Percentiles rank a stretch among this genome's conserved stretches.
These are phyloP conservation scores for Plasmodium vivax DNA, from an alignment of 169 alveolate genomes.

Conservation along the genomic window DNA sequence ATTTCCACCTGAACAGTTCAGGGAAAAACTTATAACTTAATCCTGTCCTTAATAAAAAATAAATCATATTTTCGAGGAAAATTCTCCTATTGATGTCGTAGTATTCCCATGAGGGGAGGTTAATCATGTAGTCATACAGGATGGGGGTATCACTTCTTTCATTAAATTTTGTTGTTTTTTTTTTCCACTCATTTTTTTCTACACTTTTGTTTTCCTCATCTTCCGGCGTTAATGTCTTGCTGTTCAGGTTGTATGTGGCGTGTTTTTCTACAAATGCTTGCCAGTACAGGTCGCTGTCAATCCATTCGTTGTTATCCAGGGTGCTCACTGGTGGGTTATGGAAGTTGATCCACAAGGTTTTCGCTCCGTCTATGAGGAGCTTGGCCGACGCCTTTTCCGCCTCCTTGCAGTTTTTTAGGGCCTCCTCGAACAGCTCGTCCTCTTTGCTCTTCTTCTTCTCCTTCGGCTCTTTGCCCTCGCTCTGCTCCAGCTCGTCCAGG, in stretches of 20 bases:
- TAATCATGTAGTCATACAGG: conserved; percentile 85
- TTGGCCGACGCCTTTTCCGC: conserved; percentile 82
- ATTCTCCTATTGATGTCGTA: conserved; percentile 88
- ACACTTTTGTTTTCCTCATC: conserved; percentile 64
- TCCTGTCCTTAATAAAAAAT: conserved; percentile 87
- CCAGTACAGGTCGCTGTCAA: conserved; percentile 91
- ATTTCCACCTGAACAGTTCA: conserved; percentile 88
- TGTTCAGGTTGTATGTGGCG: conserved; percentile 79
- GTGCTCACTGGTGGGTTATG: conserved; percentile 87
- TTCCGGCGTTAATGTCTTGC: conserved; percentile 80
- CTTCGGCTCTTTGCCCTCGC: neutral
- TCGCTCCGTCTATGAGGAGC: conserved; percentile 86
- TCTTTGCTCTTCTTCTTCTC: conserved; percentile 32
- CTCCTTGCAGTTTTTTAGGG: conserved; percentile 75
- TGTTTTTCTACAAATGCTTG: conserved; percentile 91
- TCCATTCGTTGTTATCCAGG: conserved; percentile 89
- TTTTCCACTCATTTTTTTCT: conserved; percentile 82
- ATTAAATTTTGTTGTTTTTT: conserved; percentile 83
- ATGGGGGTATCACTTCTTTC: conserved; percentile 90
- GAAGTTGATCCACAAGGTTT: conserved; percentile 88
- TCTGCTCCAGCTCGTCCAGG: conserved; percentile 33
- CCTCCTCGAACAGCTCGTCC: conserved; percentile 67
- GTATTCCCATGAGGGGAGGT: conserved; percentile 89
- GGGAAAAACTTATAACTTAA: conserved; percentile 89
- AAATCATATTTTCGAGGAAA: conserved; percentile 88